These are phyloP conservation scores for Leucocoprinus leucothites DNA, from an alignment of 768 basidiomycete species.

Conservation along the genomic window DNA sequence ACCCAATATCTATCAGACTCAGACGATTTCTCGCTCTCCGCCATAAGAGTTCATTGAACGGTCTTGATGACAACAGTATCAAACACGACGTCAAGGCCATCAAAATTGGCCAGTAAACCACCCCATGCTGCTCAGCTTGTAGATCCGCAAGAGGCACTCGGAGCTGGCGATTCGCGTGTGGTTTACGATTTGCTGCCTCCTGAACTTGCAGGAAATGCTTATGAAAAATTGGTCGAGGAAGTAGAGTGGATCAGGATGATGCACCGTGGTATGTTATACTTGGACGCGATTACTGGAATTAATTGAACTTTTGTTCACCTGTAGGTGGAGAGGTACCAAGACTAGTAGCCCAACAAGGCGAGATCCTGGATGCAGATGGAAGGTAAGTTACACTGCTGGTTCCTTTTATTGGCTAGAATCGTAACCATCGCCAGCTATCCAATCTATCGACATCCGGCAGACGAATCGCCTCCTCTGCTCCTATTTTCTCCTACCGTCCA, in stretches of 20 bases:
- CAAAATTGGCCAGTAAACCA: not conserved
- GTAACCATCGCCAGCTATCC: conserved; percentile 29
- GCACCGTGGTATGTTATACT: conserved; percentile 54
- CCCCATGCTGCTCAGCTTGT: not conserved
- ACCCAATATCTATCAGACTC: too few species aligned
- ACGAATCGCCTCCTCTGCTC: conserved; percentile 66
- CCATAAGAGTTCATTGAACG: not conserved
- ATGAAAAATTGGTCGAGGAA: conserved; percentile 56
- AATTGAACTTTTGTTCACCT: conserved; percentile 8
- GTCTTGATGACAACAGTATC: conserved; percentile 4
- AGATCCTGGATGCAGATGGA: conserved; percentile 30
- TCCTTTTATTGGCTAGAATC: not conserved
- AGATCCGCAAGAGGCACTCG: conserved; percentile 28
- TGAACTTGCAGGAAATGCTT: conserved; percentile 52
- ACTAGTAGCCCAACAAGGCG: conserved; percentile 34
- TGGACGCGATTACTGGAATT: not conserved
- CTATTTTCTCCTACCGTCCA: conserved; percentile 70
- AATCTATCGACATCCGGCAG: conserved; percentile 80
- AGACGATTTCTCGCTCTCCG: too few species aligned
- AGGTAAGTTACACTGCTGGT: conserved; percentile 23
- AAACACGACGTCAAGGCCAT: not conserved
- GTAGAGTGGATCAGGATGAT: conserved; percentile 74
- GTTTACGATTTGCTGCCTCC: conserved; percentile 53
- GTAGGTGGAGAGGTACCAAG: conserved; percentile 60
- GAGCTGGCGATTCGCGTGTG: conserved; percentile 69